Conservation (phyloP, 2,329 filamentous ascomycete species). For the Pleochaeta shiraiana region DNA sequence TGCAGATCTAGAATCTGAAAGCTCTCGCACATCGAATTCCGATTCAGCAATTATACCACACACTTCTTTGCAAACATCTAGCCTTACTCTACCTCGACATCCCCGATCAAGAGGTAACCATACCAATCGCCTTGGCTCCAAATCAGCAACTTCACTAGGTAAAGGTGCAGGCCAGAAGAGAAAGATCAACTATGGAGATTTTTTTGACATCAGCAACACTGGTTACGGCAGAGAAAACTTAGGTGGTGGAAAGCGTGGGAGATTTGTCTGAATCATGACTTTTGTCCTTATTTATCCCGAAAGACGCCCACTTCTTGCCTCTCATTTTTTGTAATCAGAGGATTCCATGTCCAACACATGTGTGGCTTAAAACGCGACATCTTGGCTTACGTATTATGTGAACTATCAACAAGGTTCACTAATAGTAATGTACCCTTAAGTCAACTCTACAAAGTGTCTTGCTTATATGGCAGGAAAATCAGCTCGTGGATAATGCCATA, state of each 20-base stretch:
- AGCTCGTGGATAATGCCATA: too few relatives aligned
- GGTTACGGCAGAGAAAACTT: constrained; percentile 36
- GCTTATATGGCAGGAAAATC: too few relatives aligned
- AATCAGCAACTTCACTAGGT: constrained; percentile 22
- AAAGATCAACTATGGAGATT: constrained; percentile 49
- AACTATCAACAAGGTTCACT: too few relatives aligned
- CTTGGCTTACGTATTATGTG: too few relatives aligned
- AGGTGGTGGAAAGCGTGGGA: constrained; percentile 19
- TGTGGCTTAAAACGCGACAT: too few relatives aligned
- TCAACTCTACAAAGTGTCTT: too few relatives aligned
- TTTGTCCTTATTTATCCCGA: background rate
- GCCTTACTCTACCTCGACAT: constrained; percentile 14
- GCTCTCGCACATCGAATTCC: constrained; percentile 17
- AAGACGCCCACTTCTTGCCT: too few relatives aligned
- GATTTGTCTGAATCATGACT: constrained; percentile 14
- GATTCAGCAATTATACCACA: constrained; percentile 11
- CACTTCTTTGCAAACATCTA: constrained; percentile 9
- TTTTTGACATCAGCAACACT: constrained; percentile 48
- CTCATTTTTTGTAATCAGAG: too few relatives aligned
- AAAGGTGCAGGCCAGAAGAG: constrained; percentile 49
- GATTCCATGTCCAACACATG: too few relatives aligned
- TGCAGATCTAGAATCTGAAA: constrained; percentile 37
- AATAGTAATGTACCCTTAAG: too few relatives aligned
- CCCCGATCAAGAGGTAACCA: constrained; percentile 16
- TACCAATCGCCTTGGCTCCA: constrained; percentile 10